Base-by-base conservation (phyloP, 768 basidiomycete genomes). In the Boletus rubroflammeus region DNA sequence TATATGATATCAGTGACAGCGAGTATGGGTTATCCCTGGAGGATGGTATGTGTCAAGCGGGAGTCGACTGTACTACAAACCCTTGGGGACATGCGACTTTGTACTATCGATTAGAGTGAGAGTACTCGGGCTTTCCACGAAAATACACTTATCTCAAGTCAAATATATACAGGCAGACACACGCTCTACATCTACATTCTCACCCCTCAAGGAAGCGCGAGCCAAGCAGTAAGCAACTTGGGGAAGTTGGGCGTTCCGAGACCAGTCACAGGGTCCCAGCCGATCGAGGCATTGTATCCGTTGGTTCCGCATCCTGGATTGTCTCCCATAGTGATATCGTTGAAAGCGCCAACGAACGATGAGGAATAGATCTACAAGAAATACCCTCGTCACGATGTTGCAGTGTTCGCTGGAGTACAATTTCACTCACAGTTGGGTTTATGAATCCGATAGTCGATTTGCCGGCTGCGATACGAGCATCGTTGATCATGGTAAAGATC, bases 231-330 rank as follows among this genome's bases (percentile, higher is more conserved):
- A 36, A 79, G 64, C 52, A 87, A 67, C 54, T 75, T 76, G 46
- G 72, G 62, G 65, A 84, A 86, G 60, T 84, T 77, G 21, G 66
- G 72, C 8, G 71, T 72, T 10, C 72, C 71, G 0, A 69, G 56
- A 21, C 72, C 71, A 3, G 71, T 72, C 44, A 73, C 71, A 17
- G 71, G 72, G 46, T 68, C 66, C 63, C 64, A 70, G 1, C 67
- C 66, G 4, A 28, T 19, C 1, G 61, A 59, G 8, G 67, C 63
- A 17, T 52, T 60, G 55, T 54, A 70, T 9, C 71, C 68, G 1
- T 43, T 42, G 5, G 70, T 67, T n/a, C 63, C 61, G 6, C 70
- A 70, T 7, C 68, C 66, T 0, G 68, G 67, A 36, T 69, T 66
- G 49, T 50, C 17, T 14, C 65, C 58, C 34, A 14, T 55, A 1